Evolutionary conservation across 2,329 filamentous ascomycete genomes (phyloP).

Genomic region (Claviceps humidiphila): DNA sequence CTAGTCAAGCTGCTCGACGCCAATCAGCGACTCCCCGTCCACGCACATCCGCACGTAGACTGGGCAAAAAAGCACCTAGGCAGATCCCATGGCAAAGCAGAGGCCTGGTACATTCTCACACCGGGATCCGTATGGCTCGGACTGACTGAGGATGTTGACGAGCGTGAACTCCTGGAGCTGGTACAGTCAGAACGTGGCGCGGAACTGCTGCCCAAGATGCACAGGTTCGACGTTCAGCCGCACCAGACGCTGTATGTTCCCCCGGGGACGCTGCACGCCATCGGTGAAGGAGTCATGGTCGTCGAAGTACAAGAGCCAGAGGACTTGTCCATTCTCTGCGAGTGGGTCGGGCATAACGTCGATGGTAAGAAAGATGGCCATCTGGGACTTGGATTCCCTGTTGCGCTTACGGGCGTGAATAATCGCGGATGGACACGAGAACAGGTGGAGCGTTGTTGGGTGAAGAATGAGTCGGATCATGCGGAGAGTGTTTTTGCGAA

Average conservation of each 20-base stretch:
- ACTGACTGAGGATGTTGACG: constrained; percentile 7
- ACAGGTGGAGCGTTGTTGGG: constrained; percentile 5
- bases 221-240: constrained; percentile 8
- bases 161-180: constrained; percentile 4
- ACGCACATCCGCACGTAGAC: constrained; percentile 10
- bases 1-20: constrained; percentile 13
- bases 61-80: constrained; percentile 10
- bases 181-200: constrained; percentile 6
- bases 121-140: constrained; percentile 8
- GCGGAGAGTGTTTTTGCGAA: constrained; percentile 1
- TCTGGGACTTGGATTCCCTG: constrained; percentile 9
- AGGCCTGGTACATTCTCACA: constrained; percentile 12
- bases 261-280: constrained; percentile 11
- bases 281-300: constrained; percentile 10
- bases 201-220: constrained; percentile 7
- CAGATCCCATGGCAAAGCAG: constrained; percentile 11
- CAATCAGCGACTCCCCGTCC: constrained; percentile 11
- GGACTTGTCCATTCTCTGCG: constrained; percentile 10
- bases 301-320: constrained; percentile 11
- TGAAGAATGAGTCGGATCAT: not conserved
- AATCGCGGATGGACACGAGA: constrained; percentile 2
- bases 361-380: constrained; percentile 9
- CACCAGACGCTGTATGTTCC: constrained; percentile 11
- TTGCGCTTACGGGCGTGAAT: constrained; percentile 10
- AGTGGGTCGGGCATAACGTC: constrained; percentile 8